These are phyloP conservation scores for Oryza meyeriana DNA, from an alignment of 176 grass and related monocot genomes.

Conservation along the genomic window DNA sequence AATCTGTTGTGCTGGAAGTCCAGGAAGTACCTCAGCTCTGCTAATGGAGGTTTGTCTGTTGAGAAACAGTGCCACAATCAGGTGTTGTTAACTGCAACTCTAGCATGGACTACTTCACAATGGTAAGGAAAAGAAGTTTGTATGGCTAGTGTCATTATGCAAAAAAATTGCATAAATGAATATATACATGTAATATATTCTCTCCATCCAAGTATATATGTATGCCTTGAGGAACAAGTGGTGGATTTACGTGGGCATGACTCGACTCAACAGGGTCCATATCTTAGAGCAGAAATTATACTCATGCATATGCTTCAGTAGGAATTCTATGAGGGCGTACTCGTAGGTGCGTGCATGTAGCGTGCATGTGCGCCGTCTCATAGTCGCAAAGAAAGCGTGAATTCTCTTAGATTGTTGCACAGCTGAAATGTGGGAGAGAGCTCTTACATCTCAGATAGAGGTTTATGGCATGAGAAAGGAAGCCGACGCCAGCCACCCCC, in stretches of 20 bases:
- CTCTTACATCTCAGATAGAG: slow-evolving; percentile 91
- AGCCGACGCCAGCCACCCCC: slow-evolving; percentile 55
- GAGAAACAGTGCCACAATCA: background rate
- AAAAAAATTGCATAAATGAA: background rate
- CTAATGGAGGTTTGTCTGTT: slow-evolving; percentile 74
- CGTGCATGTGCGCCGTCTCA: background rate
- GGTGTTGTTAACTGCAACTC: background rate
- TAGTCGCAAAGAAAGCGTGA: background rate
- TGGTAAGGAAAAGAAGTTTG: background rate
- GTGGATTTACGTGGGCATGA: too few relatives aligned
- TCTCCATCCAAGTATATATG: too few relatives aligned
- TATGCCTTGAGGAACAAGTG: too few relatives aligned
- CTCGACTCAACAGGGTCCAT: too few relatives aligned
- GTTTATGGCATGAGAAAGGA: slow-evolving; percentile 92
- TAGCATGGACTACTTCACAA: background rate
- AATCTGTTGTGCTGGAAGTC: slow-evolving; percentile 79
- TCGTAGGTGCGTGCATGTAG: too few relatives aligned
- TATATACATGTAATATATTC: too few relatives aligned
- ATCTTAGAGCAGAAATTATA: too few relatives aligned
- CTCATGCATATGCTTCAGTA: too few relatives aligned
- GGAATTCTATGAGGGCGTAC: too few relatives aligned
- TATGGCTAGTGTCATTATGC: too few relatives aligned
- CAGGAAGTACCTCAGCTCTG: slow-evolving; percentile 79
- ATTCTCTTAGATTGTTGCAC: background rate
- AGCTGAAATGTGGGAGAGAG: background rate